Base-by-base conservation (phyloP, 2,329 filamentous ascomycete species). In the Fusarium beomiforme region DNA sequence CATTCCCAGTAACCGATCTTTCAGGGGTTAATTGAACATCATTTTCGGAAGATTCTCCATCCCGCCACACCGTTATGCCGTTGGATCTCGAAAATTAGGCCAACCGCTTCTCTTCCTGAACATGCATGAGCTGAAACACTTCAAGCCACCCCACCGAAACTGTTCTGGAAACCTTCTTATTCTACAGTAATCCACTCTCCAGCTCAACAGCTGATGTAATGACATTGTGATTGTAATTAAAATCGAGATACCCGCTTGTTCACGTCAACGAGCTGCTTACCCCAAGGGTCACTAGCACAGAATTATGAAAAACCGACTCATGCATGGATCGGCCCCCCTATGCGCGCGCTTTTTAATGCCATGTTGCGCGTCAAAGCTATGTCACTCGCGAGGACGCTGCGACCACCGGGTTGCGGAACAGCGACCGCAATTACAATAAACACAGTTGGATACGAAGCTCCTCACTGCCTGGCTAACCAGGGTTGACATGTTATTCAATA, bases 141-240 rank as follows among this genome's bases (percentile, higher is more conserved):
- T 61, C 46, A 59, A 61, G 51, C 61, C 65, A 71, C 65, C 57
- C 74, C 71, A 69, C 74, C 51, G 63, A 67, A 62, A 63, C 34
- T 54, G 61, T 76, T 76, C 75, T 76, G 75, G 75, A 76, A 76
- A 67, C 65, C 72, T 76, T 76, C 72, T 75, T 61, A 70, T 67
- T 71, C 60, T 63, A 51, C 50, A 56, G 34, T 64, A 71, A 69
- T 65, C 58, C 58, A 69, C 54, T 72, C 50, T 58, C 31, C 59
- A 67, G 64, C 63, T 70, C 54, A 59, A 50, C 36, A 66, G 60
- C 59, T 67, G 54, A 60, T 55, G 41, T 47, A 58, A 57, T 36
- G 17, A 24, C n/a, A 41, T 53, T 49, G 46, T 42, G 53, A 26
- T 23, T 49, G 36, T 26, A 42, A 39, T 29, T 24, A 42, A 56